Base-by-base conservation (phyloP, 148 eudicot species). In the Nepenthes mirabilis region DNA sequence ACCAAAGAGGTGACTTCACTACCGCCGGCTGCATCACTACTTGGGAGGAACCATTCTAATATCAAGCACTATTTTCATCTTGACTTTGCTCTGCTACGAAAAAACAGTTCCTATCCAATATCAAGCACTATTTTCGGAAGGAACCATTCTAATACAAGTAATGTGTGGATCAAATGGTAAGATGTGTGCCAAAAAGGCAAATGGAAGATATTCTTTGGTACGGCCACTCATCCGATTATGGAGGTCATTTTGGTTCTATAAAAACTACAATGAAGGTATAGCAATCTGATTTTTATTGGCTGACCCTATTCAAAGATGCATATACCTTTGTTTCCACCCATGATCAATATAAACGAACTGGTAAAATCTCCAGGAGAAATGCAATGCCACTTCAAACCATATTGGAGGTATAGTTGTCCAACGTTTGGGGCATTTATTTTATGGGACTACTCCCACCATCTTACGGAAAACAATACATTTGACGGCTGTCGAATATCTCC, bases 251-350 rank as follows among this genome's bases (percentile, higher is more conserved):
- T 3, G 34, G 52, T 0, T 9, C n/a, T 0, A 2, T 8, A 2
- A 52, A 34, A 14, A 67, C 54, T 2, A 36, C 59, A 0, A 1
- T 54, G 1, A 60, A 60, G 34, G 33, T 60, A 6, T 40, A 52
- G 3, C 52, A 53, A 12, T 36, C 43, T 0, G 59, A 56, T 1
- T 60, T 67, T 14, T 67, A 59, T 54, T 67, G 50, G 65, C 65
- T 56, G 1, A 1, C 45, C 9, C 13, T 60, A 1, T 67, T 59
- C 58, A 59, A 10, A 6, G 61, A 58, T 36, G 35, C 13, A 1
- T 3, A 58, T 2, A 2, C 11, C 2, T 66, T 34, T 32, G 50
- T 57, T 2, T 40, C 34, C 2, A 12, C 7, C 5, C 58, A 59
- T 57, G 62, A 66, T 49, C 5, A 12, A 1, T 66, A 62, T 9